phyloP scores from a whole-genome alignment of 1,139 yeast genomes.

The Waltiozyma sp. region DNA sequence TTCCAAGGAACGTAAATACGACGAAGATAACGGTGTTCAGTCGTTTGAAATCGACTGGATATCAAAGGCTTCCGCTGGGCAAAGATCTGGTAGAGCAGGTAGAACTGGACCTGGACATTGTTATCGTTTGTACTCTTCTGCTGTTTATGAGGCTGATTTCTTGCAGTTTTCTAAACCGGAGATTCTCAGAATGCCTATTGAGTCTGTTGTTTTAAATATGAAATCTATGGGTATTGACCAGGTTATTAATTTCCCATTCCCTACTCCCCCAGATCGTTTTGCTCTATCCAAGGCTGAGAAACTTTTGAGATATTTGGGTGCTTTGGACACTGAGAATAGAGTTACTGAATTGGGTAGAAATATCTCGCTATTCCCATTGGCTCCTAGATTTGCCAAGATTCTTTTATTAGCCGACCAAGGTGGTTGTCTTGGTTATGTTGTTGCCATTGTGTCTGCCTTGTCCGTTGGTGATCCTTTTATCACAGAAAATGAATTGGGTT shows the following conservation, averaged over 20 bases:
- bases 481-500: constrained; percentile 60
- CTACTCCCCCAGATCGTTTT: constrained; percentile 74
- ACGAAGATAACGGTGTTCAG: constrained; percentile 83
- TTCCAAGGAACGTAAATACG: constrained; percentile 75
- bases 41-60: constrained; percentile 89
- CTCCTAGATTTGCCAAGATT: constrained; percentile 90
- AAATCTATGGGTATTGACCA: constrained; percentile 94
- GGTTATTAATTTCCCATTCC: constrained; percentile 88
- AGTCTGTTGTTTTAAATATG: constrained; percentile 88
- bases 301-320: constrained; percentile 66
- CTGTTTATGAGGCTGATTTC: constrained; percentile 82
- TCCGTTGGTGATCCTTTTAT: constrained; percentile 92
- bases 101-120: constrained; percentile 99
- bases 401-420: constrained; percentile 80
- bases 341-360: constrained; percentile 78
- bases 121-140: constrained; percentile 88
- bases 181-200: constrained; percentile 90
- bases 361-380: constrained; percentile 87
- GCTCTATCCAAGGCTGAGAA: constrained; percentile 58
- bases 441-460: constrained; percentile 84
- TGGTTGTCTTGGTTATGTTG: constrained; percentile 73
- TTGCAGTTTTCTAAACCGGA: constrained; percentile 80
- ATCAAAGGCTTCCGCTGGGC: constrained; percentile 92
- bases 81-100: constrained; percentile 97
- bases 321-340: constrained; percentile 41